Evolutionary conservation across 1,284 basidiomycete genomes (phyloP).

Genomic region (Fomitiporia mediterranea): DNA sequence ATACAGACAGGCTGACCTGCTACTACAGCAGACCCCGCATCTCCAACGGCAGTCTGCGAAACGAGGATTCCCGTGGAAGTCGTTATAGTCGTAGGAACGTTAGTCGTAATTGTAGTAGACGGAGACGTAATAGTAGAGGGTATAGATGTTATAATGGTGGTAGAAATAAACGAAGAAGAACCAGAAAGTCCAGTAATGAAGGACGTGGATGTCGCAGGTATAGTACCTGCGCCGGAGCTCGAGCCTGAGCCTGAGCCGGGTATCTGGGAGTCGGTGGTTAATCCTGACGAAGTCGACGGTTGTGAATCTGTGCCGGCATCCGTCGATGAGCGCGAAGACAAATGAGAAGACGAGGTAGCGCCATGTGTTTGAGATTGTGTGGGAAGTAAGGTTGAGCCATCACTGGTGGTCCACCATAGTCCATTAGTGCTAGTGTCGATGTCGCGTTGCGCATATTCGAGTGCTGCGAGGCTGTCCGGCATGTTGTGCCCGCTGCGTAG

Average conservation of each 20-base stretch:
- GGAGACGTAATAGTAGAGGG: slow-evolving; percentile 18
- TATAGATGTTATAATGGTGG: slow-evolving; percentile 17
- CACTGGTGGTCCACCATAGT: slow-evolving; percentile 10
- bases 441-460: not conserved
- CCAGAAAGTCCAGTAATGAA: not conserved
- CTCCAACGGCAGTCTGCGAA: slow-evolving; percentile 40
- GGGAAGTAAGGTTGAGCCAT: slow-evolving; percentile 10
- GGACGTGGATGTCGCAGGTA: not conserved
- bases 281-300: not conserved
- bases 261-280: not conserved
- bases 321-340: not conserved
- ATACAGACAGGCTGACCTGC: slow-evolving; percentile 48
- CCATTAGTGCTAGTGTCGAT: not conserved
- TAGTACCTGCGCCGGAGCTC: not conserved
- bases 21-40: slow-evolving; percentile 33
- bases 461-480: slow-evolving; percentile 10
- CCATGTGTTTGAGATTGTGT: slow-evolving; percentile 2
- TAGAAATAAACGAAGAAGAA: slow-evolving; percentile 7
- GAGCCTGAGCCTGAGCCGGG: not conserved
- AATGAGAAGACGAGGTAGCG: not conserved
- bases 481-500: not conserved
- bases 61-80: slow-evolving; percentile 30
- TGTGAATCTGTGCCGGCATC: not conserved
- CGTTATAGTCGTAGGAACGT: slow-evolving; percentile 34
- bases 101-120: slow-evolving; percentile 19